These are phyloP conservation scores for Diaporthe longicolla DNA, from an alignment of 2,329 filamentous ascomycete genomes.

Conservation along the genomic window DNA sequence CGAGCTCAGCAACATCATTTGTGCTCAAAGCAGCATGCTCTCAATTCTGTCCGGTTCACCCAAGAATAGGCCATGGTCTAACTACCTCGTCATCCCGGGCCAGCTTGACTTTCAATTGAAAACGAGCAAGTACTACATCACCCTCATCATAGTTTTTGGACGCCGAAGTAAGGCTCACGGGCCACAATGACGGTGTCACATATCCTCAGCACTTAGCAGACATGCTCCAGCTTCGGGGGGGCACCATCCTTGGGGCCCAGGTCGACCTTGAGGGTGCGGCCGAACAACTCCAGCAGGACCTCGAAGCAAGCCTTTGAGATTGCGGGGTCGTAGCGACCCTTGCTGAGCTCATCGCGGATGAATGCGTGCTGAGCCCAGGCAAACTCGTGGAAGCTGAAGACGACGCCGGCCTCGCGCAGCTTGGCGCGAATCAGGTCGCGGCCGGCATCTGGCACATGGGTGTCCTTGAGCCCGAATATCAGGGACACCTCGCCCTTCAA, in stretches of 20 bases:
- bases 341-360: conserved; percentile 91
- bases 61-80: background rate
- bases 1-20: background rate
- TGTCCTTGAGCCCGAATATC: conserved; percentile 94
- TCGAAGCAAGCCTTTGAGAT: conserved; percentile 91
- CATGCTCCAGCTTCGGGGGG: conserved; percentile 76
- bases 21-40: background rate
- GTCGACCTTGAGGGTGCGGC: conserved; percentile 82
- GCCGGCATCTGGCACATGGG: conserved; percentile 86
- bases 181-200: background rate
- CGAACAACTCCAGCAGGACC: conserved; percentile 89
- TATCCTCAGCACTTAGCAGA: conserved; percentile 68
- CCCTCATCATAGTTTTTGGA: background rate
- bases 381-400: conserved; percentile 88
- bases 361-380: conserved; percentile 97
- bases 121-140: background rate
- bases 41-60: background rate
- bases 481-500: conserved; percentile 77
- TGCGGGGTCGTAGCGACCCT: conserved; percentile 93
- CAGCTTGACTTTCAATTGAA: background rate
- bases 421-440: conserved; percentile 87
- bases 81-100: background rate
- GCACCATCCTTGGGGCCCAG: conserved; percentile 77
- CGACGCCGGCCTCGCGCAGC: conserved; percentile 80
- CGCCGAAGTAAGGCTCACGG: background rate